Evolutionary conservation across 768 basidiomycete genomes (phyloP), one percentile per base, ranked within the genome.

Genomic region (Hypholoma sublateritium): DNA sequence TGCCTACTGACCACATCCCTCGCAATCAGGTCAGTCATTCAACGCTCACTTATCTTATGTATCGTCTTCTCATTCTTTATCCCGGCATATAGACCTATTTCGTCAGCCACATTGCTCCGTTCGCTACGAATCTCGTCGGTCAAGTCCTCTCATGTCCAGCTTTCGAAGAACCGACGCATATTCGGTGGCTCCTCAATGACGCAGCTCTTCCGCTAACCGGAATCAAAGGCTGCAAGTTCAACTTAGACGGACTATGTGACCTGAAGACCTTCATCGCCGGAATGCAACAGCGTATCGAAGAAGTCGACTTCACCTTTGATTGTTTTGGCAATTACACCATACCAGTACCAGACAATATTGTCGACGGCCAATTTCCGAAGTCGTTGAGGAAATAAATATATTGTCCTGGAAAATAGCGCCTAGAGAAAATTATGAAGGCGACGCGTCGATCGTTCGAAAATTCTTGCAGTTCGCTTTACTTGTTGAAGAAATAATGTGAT

Each of bases 111-210:
- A 61, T 74, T 9, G 64, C 69, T 6, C 74, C 74, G 2, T 76
- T 77, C 53, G 73, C 55, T 3, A 62, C 72, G 39, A 70, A 72
- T 53, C 63, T 76, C 17, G 69, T 73, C 58, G 82, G 65, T 58
- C 77, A 89, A 75, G 85, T 61, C 62, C 79, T 59, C 59, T 75
- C 58, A 75, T 84, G 66, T 57, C 68, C 65, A 53, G 61, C 66
- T 14, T 56, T 61, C 34, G 55, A 57, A 8, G 62, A 56, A 22
- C 65, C 65, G 9, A 70, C 60, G 59, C 79, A 88, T 55, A 86
- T 91, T 55, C 80, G 89, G 7, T 77, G 88, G 69, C 79, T 91
- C 44, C 74, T 91, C 61, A 91, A 93, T 65, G 90, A 92, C 61
- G 90, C 80, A 0, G 83, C 86, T 1, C 76, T 87, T 3, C 89